Evolutionary conservation across 495 filamentous ascomycete species (phyloP).

Genomic region (Neurospora sp.): DNA sequence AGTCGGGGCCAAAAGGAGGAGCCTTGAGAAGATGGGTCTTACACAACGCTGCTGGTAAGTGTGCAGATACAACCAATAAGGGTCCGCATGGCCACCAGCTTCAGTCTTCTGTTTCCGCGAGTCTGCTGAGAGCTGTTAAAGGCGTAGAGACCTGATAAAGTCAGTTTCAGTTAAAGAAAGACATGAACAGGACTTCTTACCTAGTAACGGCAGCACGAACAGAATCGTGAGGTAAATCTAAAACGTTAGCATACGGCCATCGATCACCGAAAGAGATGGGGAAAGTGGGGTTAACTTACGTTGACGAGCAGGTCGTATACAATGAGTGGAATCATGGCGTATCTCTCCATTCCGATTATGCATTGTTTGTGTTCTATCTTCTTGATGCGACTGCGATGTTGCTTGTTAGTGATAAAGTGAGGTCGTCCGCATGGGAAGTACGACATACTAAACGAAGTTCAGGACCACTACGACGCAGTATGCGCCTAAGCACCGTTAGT

Average conservation of each 20-base stretch:
- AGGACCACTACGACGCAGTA: conserved; percentile 37
- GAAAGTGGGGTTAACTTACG: conserved; percentile 15
- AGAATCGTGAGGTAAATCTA: conserved; percentile 43
- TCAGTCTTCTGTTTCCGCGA: conserved; percentile 25
- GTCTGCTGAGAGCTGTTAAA: conserved; percentile 26
- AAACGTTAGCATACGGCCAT: conserved; percentile 1
- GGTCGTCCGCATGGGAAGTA: no score
- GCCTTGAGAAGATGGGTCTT: not conserved
- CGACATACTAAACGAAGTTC: conserved; percentile 41
- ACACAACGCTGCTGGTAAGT: conserved; percentile 38
- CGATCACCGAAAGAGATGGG: not conserved
- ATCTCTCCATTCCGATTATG: conserved; percentile 42
- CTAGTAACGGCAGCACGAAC: conserved; percentile 37
- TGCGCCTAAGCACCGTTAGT: conserved; percentile 24
- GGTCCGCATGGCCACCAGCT: conserved; percentile 33
- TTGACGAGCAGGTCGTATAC: conserved; percentile 39
- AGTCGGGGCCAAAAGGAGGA: not conserved
- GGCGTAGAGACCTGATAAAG: conserved; percentile 27
- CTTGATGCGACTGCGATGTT: conserved; percentile 30
- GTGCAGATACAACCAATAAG: conserved; percentile 42
- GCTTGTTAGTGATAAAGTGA: not conserved
- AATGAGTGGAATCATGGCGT: conserved; percentile 42
- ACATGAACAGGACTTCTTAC: conserved; percentile 15
- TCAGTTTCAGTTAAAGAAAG: not conserved
- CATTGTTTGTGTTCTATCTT: conserved; percentile 37